A percentile compares a stretch with the other conserved stretches of the same genome.
These are phyloP conservation scores for Mycena latifolia DNA, from an alignment of 768 basidiomycete genomes.

Conservation along the genomic window DNA sequence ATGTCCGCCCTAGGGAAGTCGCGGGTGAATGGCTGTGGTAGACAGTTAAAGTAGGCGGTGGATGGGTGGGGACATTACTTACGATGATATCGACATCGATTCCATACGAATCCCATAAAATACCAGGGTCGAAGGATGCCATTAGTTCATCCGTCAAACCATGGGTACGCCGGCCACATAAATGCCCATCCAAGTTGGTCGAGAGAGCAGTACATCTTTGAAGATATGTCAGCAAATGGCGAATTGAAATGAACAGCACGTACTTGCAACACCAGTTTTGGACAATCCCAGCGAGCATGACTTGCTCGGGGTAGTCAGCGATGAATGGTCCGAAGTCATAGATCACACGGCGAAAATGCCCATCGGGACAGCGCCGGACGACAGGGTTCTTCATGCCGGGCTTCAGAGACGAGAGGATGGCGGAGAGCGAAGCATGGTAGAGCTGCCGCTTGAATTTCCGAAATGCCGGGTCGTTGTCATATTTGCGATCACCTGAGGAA, in stretches of 20 bases:
- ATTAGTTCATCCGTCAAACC: slow-evolving; percentile 20
- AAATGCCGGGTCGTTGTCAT: slow-evolving; percentile 26
- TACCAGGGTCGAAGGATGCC: neutral
- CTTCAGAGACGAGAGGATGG: slow-evolving; percentile 13
- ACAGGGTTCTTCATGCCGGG: slow-evolving; percentile 31
- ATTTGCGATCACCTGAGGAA: slow-evolving; percentile 28
- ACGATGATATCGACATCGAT: slow-evolving; percentile 33
- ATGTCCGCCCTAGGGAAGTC: slow-evolving; percentile 45
- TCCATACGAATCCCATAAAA: slow-evolving; percentile 38
- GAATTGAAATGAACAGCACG: neutral
- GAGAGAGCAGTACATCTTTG: slow-evolving; percentile 23
- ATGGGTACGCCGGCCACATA: slow-evolving; percentile 10
- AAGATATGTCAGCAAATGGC: neutral
- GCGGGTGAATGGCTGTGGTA: slow-evolving; percentile 41
- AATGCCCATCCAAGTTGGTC: slow-evolving; percentile 18
- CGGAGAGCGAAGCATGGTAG: slow-evolving; percentile 30
- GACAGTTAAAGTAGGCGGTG: neutral
- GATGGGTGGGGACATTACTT: neutral
- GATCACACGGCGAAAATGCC: slow-evolving; percentile 39
- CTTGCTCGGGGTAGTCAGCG: slow-evolving; percentile 48
- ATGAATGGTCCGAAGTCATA: slow-evolving; percentile 43
- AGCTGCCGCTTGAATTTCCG: slow-evolving; percentile 35
- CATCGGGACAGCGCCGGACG: slow-evolving; percentile 43
- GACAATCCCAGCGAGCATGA: slow-evolving; percentile 33
- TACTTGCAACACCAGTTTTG: slow-evolving; percentile 28